Evolutionary conservation across 148 eudicot genomes (phyloP), one percentile per base, ranked within the genome.

Genomic region (Nyssa sinensis): DNA sequence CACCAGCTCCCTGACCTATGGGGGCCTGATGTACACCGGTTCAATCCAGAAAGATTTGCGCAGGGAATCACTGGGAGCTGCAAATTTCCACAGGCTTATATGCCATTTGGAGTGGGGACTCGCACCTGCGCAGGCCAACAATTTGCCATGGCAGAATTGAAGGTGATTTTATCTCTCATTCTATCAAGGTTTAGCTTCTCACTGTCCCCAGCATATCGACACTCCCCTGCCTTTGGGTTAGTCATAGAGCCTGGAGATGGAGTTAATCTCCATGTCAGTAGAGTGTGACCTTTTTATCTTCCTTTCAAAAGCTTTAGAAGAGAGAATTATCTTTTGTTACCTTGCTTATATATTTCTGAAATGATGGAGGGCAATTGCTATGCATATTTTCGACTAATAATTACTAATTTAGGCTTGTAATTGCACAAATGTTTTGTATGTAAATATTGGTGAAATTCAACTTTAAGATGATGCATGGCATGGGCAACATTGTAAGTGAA

Each of bases 21-120:
- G 80, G 80, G 80, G 6, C 8, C 8, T 29, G 80, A 77, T 53
- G 75, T 34, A 37, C 21, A 34, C 14, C 29, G 64, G 58, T 77
- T 77, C 59, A 65, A 77, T 11, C 80, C 75, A 0, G 58, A 71
- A 64, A 73, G 80, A 13, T 77, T 77, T 71, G 80, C 72, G 1
- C 64, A 77, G 53, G 80, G 80, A 0, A 63, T 71, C 10, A 23
- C 64, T 9, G 65, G 44, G 25, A 75, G 75, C 0, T 77, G 75
- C 71, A 77, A 71, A 30, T 10, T 44, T 47, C 80, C 71, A 0
- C 71, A 71, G 37, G 71, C 70, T 27, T 77, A 64, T 24, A 35
- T 77, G 17, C 80, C 75, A 5, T 71, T 78, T 1, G 80, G 80
- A 13, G 64, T 37, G 7, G 80, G 80, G 29, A 61, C 70, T 37